A percentile compares a stretch with the other conserved stretches of the same genome.
These are phyloP conservation scores for Capsella bursapastoris DNA, from an alignment of 345 rosid species.

Conservation along the genomic window DNA sequence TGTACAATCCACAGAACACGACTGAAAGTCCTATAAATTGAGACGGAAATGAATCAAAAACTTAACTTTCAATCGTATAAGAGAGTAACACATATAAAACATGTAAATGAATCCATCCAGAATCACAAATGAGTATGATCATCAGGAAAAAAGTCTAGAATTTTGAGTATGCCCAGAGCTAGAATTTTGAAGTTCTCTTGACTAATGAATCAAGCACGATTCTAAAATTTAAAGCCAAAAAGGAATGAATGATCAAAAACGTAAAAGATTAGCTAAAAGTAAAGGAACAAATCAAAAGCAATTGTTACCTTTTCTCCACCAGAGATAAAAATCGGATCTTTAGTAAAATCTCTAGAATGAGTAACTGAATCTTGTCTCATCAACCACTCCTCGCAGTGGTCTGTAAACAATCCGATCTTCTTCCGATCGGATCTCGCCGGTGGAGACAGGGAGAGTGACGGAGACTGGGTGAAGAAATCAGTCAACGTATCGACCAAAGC, in stretches of 20 bases:
- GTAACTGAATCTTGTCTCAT: constrained; percentile 66
- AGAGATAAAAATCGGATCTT: constrained; percentile 68
- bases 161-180: neutral
- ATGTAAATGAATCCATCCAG: neutral
- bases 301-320: constrained; percentile 58
- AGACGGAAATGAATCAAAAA: neutral
- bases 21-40: constrained; percentile 60
- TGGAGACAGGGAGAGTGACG: constrained; percentile 22
- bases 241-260: neutral
- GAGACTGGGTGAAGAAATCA: constrained; percentile 55
- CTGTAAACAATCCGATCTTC: constrained; percentile 37
- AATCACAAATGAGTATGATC: neutral
- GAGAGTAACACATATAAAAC: neutral
- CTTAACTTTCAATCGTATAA: neutral
- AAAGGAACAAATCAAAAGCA: neutral
- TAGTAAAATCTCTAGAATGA: constrained; percentile 73
- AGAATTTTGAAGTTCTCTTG: neutral
- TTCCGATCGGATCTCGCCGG: constrained; percentile 26
- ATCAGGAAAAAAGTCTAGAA: neutral
- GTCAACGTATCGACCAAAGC: constrained; percentile 75
- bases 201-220: neutral
- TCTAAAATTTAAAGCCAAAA: neutral
- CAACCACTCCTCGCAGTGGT: constrained; percentile 81
- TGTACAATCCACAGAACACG: constrained; percentile 72
- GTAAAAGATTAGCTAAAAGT: neutral